Evolutionary conservation across 768 basidiomycete species (phyloP).

Genomic region (Termitomyces sp.): DNA sequence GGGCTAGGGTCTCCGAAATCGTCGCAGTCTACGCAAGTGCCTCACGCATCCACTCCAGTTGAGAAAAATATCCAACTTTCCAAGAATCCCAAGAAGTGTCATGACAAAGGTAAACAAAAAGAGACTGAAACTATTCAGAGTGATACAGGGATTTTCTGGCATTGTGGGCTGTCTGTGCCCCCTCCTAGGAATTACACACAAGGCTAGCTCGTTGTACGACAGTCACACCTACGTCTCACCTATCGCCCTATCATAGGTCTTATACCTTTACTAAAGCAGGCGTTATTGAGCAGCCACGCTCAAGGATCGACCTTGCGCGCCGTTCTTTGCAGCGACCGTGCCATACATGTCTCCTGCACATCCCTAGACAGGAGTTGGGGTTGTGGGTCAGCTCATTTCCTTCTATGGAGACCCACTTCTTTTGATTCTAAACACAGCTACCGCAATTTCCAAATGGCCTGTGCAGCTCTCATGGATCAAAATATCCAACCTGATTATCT

Average conservation of each 20-base stretch:
- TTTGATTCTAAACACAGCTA: conserved; percentile 40
- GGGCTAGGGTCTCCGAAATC: background rate
- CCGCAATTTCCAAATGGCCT: conserved; percentile 78
- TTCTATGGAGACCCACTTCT: background rate
- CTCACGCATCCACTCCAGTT: background rate
- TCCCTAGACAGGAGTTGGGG: conserved; percentile 67
- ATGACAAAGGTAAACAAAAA: conserved; percentile 5
- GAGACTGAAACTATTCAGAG: conserved; percentile 8
- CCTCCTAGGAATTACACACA: conserved; percentile 58
- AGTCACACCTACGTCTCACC: background rate
- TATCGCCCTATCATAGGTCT: conserved; percentile 36
- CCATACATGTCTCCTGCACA: conserved; percentile 55
- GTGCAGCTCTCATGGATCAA: conserved; percentile 68
- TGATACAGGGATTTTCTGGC: conserved; percentile 60
- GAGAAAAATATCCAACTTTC: background rate
- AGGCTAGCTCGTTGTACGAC: conserved; percentile 31
- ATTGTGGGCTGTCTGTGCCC: conserved; percentile 31
- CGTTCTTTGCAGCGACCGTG: conserved; percentile 55
- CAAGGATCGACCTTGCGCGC: conserved; percentile 48
- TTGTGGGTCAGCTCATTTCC: conserved; percentile 42
- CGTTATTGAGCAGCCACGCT: conserved; percentile 44
- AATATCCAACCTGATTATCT: conserved; percentile 55
- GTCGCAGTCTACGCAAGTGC: background rate
- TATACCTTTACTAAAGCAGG: conserved; percentile 55
- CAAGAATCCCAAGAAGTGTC: background rate